Percentiles rank a stretch among this genome's conserved stretches.
phyloP scores from a whole-genome alignment of 371 early-diverging fungal genomes.

The Vairimorpha necatrix region DNA sequence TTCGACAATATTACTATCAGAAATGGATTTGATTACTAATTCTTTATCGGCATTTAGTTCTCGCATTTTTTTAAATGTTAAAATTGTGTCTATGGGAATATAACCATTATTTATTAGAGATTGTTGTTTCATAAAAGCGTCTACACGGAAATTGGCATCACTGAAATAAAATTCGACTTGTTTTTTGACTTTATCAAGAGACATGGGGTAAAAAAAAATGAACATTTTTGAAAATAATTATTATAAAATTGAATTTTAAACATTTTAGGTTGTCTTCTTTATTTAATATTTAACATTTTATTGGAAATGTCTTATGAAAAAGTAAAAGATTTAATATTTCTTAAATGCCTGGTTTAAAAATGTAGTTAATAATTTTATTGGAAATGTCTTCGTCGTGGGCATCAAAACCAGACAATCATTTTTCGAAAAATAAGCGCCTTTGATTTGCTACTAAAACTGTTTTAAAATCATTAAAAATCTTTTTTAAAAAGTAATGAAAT shows the following conservation, averaged over 20 bases:
- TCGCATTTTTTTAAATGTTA: constrained; percentile 58
- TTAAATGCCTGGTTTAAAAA: too few relatives aligned
- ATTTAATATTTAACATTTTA: too few relatives aligned
- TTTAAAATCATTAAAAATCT: too few relatives aligned
- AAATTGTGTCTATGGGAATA: constrained; percentile 49
- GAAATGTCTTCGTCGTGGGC: too few relatives aligned
- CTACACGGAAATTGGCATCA: constrained; percentile 62
- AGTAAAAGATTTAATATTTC: too few relatives aligned
- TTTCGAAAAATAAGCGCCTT: too few relatives aligned
- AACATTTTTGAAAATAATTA: neutral
- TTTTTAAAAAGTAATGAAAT: neutral
- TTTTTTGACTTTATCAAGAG: constrained; percentile 49
- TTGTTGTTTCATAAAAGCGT: constrained; percentile 57
- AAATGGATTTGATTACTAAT: constrained; percentile 46
- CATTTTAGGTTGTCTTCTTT: too few relatives aligned
- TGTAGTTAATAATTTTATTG: too few relatives aligned
- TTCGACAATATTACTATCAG: constrained; percentile 48
- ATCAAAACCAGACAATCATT: too few relatives aligned
- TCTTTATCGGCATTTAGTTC: constrained; percentile 42
- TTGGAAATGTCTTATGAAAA: too few relatives aligned
- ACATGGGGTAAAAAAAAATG: constrained; percentile 4
- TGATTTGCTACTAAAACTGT: too few relatives aligned
- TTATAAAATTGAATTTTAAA: too few relatives aligned
- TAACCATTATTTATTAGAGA: constrained; percentile 49
- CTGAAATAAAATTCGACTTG: constrained; percentile 65